Evolutionary conservation across 139 green algal species (phyloP).

Genomic region (Tetratostichococcus sp.): DNA sequence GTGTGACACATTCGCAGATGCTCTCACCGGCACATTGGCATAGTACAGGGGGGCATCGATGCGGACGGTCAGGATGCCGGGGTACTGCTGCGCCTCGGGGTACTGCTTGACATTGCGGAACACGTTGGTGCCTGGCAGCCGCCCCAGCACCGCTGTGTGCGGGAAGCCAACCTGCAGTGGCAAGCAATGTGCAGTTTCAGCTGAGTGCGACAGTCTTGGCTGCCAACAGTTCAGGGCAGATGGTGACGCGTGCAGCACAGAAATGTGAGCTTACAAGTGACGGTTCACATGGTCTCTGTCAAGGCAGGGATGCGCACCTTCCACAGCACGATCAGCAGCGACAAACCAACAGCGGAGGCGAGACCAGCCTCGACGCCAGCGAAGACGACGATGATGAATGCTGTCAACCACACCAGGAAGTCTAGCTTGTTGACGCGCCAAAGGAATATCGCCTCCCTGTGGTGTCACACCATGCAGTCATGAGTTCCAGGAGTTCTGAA

Average conservation of each 20-base stretch:
- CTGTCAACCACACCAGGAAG: slow-evolving; percentile 54
- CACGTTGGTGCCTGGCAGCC: slow-evolving; percentile 54
- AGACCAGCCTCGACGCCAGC: slow-evolving; percentile 70
- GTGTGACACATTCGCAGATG: slow-evolving; percentile 20
- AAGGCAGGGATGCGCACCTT: too few relatives aligned
- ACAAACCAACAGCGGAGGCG: slow-evolving; percentile 61
- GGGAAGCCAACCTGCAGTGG: slow-evolving; percentile 59
- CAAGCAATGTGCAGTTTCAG: too few relatives aligned
- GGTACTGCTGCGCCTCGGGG: slow-evolving; percentile 43
- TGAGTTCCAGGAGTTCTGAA: too few relatives aligned
- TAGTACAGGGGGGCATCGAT: slow-evolving; percentile 76
- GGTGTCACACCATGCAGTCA: too few relatives aligned
- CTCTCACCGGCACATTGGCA: slow-evolving; percentile 72
- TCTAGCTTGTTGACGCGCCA: slow-evolving; percentile 55
- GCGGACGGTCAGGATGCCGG: slow-evolving; percentile 58
- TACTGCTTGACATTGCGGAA: slow-evolving; percentile 80
- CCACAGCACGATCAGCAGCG: slow-evolving; percentile 28
- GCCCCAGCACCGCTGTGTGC: slow-evolving; percentile 75
- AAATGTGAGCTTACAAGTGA: too few relatives aligned
- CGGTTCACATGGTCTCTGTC: too few relatives aligned
- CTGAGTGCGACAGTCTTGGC: too few relatives aligned
- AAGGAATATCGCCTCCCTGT: slow-evolving; percentile 35
- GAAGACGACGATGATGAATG: slow-evolving; percentile 46
- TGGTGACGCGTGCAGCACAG: too few relatives aligned
- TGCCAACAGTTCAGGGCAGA: slow-evolving; percentile 58